These are phyloP conservation scores for Yarrowia phangngaensis DNA, from an alignment of 805 yeast species.

Conservation along the genomic window DNA sequence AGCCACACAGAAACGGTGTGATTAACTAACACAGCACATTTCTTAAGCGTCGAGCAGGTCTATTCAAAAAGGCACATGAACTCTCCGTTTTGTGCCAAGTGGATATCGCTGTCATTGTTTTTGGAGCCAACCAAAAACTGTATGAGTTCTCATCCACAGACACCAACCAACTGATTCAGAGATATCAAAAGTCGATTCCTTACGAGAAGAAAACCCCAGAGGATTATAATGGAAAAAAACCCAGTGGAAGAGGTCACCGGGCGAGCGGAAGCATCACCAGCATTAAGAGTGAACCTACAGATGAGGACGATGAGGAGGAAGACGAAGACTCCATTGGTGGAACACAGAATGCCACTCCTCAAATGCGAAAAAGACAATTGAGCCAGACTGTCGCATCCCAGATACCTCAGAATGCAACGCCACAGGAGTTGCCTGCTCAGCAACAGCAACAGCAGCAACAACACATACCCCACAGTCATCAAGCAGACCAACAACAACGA, in stretches of 20 bases:
- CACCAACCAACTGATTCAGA: constrained; percentile 45
- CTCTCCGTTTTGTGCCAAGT: constrained; percentile 87
- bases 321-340: constrained; percentile 16
- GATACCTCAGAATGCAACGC: constrained; percentile 13
- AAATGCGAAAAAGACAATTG: constrained; percentile 18
- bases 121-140: constrained; percentile 71
- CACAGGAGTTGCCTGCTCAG: constrained; percentile 19
- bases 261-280: constrained; percentile 18
- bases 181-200: constrained; percentile 27
- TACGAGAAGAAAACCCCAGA: constrained; percentile 24
- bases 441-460: constrained; percentile 5
- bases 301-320: constrained; percentile 20
- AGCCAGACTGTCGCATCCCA: constrained; percentile 20
- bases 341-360: constrained; percentile 20
- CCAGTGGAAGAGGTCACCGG: constrained; percentile 1
- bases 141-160: constrained; percentile 80
- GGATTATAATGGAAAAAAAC: constrained; percentile 16
- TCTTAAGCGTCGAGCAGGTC: constrained; percentile 89
- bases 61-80: constrained; percentile 77
- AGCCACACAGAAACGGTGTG: no score
- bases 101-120: constrained; percentile 83
- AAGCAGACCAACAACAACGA: constrained; percentile 1
- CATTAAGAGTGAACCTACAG: constrained; percentile 27
- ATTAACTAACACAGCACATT: constrained; percentile 54
- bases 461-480: neutral